Evolutionary conservation across 2,329 filamentous ascomycete species (phyloP).

Genomic region (Tolypocladium sp.): DNA sequence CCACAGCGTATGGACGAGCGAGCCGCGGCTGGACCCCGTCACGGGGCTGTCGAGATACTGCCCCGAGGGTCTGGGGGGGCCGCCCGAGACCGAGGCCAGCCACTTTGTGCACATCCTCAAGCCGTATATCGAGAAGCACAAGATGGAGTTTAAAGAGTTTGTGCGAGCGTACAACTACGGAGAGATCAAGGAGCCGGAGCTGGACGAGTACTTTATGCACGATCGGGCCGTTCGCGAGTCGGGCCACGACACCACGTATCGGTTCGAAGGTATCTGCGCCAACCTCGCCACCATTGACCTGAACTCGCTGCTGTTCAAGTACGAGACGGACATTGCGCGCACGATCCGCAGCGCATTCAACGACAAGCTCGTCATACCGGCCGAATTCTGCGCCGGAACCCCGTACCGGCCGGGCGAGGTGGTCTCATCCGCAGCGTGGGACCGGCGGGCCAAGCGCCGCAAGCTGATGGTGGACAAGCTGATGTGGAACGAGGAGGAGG

Average conservation of each 20-base stretch:
- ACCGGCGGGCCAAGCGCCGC: conserved; percentile 75
- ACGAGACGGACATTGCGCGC: conserved; percentile 85
- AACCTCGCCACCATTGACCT: conserved; percentile 89
- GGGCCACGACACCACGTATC: conserved; percentile 92
- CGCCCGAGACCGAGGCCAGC: conserved; percentile 80
- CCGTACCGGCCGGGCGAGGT: conserved; percentile 55
- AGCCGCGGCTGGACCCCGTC: conserved; percentile 67
- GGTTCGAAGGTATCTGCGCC: conserved; percentile 78
- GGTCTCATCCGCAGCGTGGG: conserved; percentile 82
- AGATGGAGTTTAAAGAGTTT: conserved; percentile 75
- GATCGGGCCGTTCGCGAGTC: conserved; percentile 94
- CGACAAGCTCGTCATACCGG: conserved; percentile 73
- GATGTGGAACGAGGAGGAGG: conserved; percentile 83
- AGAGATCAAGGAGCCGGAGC: conserved; percentile 68
- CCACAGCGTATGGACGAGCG: conserved; percentile 75
- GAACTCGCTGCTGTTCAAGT: conserved; percentile 93
- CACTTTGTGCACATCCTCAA: conserved; percentile 79
- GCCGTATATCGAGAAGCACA: conserved; percentile 77
- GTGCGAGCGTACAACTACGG: conserved; percentile 80
- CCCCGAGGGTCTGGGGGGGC: conserved; percentile 74
- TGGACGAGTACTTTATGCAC: conserved; percentile 93
- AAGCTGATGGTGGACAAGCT: conserved; percentile 85
- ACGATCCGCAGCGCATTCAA: conserved; percentile 77
- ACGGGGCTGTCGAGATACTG: conserved; percentile 80
- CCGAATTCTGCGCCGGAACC: conserved; percentile 66